Base-by-base conservation (phyloP, 139 green algal species). In the Chlamydomonas incerta region DNA sequence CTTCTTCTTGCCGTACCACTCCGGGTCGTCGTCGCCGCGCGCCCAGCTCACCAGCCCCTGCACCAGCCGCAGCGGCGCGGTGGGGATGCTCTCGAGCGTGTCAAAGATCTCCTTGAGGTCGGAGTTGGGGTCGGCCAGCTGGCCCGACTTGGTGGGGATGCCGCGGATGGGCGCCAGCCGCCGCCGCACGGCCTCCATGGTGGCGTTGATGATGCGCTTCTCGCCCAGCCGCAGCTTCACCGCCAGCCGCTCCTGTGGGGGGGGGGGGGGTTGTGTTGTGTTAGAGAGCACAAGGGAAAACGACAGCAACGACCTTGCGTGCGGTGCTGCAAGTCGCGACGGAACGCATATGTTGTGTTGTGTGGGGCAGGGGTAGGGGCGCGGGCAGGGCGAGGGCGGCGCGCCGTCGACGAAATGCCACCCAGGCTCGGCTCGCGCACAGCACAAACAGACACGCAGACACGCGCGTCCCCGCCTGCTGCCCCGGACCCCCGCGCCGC, bases 41-140 rank as follows among this genome's bases (percentile, higher is more conserved):
- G 92, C 93, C 95, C 95, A 96, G 52, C 88, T 89, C 50, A 87
- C 68, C n/a, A 97, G 77, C 10, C 89, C 89, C 37, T 93, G 85
- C 17, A 98, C 65, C 28, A 97, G 47, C 63, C 92, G 87, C 29
- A 90, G 85, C 8, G 96, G 96, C 29, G 88, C 88, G 0, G 84
- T 88, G 1, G 96, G 95, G 1, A 99, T 87, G 26, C 77, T 82
- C 88, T 99, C 97, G 33, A 99, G 89, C 0, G 89, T 87, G 52
- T 97, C 93, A 76, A 99, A 99, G 13, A 99, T 97, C 72, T 99
- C 97, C 31, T 88, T 85, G 26, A 99, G 60, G 91, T 99, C 97
- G 2, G 86, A 70, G 81, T 99, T 99, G 52, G 97, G 96, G 82
- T 98, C 95, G 70, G 10, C n/a, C 90, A 98, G 91, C 20, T 66